Evolutionary conservation across 202 grass and related monocot genomes (phyloP).

Genomic region (Setaria viridis): DNA sequence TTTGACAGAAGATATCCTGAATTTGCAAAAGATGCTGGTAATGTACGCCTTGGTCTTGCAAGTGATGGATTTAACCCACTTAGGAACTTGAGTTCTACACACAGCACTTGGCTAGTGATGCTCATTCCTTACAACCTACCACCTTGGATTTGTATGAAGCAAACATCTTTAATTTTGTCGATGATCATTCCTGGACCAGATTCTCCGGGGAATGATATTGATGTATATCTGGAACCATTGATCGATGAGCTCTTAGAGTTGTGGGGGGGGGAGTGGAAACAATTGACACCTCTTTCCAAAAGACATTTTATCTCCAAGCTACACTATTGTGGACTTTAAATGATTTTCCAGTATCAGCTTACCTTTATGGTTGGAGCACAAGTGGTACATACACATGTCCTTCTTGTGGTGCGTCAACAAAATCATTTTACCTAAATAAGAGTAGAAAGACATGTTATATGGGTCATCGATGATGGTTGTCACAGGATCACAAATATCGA

Average conservation of each 20-base stretch:
- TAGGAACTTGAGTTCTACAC: background rate
- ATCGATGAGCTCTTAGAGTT: constrained; percentile 15
- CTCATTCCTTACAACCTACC: constrained; percentile 41
- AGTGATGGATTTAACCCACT: constrained; percentile 48
- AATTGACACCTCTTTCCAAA: background rate
- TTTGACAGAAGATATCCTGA: background rate
- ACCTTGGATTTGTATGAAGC: constrained; percentile 47
- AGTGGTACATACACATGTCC: constrained; percentile 24
- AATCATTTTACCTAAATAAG: background rate
- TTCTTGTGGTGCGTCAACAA: background rate
- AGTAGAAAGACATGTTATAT: too few relatives aligned
- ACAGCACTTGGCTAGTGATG: constrained; percentile 45
- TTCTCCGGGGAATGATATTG: constrained; percentile 26
- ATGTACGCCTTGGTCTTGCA: constrained; percentile 16
- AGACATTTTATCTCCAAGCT: background rate
- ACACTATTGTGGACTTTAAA: constrained; percentile 32
- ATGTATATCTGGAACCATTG: constrained; percentile 16
- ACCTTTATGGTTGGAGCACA: constrained; percentile 35
- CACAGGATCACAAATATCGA: too few relatives aligned
- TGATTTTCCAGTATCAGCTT: constrained; percentile 35
- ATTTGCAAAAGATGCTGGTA: background rate
- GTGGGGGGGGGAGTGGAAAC: background rate
- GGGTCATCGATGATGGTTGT: too few relatives aligned
- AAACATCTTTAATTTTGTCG: constrained; percentile 40
- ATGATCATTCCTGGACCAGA: constrained; percentile 27